Evolutionary conservation across 1,139 yeast species (phyloP).

Genomic region (Geotrichum siamense): DNA sequence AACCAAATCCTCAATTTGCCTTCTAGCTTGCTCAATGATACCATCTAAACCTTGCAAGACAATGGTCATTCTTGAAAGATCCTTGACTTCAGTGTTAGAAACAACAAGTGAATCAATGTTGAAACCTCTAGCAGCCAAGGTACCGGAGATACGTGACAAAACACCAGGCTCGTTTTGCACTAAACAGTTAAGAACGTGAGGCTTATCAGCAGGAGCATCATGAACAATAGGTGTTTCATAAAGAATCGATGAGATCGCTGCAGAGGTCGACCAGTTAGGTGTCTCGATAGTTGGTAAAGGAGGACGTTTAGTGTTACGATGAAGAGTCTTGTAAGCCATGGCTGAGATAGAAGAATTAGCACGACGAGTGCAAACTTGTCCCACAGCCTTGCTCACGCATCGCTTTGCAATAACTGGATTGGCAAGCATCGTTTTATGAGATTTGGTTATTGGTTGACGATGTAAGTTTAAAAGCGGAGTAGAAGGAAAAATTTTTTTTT

Average conservation of each 20-base stretch:
- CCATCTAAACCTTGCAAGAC: slow-evolving; percentile 93
- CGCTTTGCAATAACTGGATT: slow-evolving; percentile 11
- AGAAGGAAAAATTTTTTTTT: too few relatives aligned
- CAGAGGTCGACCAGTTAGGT: slow-evolving; percentile 91
- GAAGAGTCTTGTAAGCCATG: slow-evolving; percentile 85
- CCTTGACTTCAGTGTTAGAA: slow-evolving; percentile 93
- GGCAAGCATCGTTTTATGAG: slow-evolving; percentile 14
- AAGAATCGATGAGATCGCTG: slow-evolving; percentile 90
- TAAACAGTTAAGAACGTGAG: slow-evolving; percentile 89
- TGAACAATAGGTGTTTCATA: slow-evolving; percentile 87
- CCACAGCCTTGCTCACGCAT: slow-evolving; percentile 9
- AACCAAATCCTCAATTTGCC: slow-evolving; percentile 94
- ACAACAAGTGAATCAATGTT: slow-evolving; percentile 96
- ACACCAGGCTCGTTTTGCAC: slow-evolving; percentile 99
- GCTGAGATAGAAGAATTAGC: slow-evolving; percentile 68
- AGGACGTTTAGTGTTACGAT: slow-evolving; percentile 74
- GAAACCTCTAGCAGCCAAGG: slow-evolving; percentile 96
- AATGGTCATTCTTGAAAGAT: slow-evolving; percentile 93
- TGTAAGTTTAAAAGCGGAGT: too few relatives aligned
- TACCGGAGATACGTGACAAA: slow-evolving; percentile 84
- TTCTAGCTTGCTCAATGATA: slow-evolving; percentile 95
- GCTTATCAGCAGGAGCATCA: slow-evolving; percentile 38
- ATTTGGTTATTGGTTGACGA: too few relatives aligned
- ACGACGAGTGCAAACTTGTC: slow-evolving; percentile 8
- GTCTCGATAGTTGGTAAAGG: slow-evolving; percentile 92